Evolutionary conservation across 2,329 filamentous ascomycete species (phyloP), one percentile per base, ranked within the genome.

Genomic region (Leptographium radiaticola): DNA sequence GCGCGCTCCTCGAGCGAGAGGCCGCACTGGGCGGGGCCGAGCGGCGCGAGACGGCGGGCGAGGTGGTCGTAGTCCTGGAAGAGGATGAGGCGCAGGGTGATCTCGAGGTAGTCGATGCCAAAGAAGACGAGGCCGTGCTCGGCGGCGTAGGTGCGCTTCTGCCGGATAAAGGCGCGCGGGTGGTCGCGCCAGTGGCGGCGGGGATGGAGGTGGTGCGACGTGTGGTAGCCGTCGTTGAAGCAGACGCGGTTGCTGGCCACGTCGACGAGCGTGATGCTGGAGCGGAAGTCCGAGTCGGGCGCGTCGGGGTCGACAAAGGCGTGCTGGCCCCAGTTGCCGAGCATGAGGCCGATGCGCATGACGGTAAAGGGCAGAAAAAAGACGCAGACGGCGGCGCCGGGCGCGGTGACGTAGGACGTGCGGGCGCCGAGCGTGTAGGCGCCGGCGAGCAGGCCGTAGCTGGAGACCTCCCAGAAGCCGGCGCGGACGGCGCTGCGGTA

Each of bases 291-390:
- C 0, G 85, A 89, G 62, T 87, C 79, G 0, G 87, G 87, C 59
- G 88, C 82, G 13, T 80, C 71, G 20, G 83, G 78, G 61, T 91
- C 86, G 8, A 91, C 86, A 58, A 91, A 83, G 1, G 86, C 86
- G 64, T 91, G 87, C 64, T 91, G 87, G 4, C 85, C 87, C 85
- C 86, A 91, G 64, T 91, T 91, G 1, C 87, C 87, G 9, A 87
- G 75, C 87, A 90, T 91, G 58, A 91, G 66, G 0, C 81, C 86
- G 18, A 87, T 60, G 0, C 87, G 76, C 67, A 90, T 75, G 34
- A 84, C 66, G 2, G 77, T 59, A 20, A 90, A 72, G 0, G 87
- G 87, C 1, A 89, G 63, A 1, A 89, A 61, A 33, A 87, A 75
- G 0, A 80, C 80, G 60, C 84, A 87, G 6, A 79, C 62, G 0